Base-by-base conservation (phyloP, 2,329 filamentous ascomycete genomes). In the Calonectria honghensis region DNA sequence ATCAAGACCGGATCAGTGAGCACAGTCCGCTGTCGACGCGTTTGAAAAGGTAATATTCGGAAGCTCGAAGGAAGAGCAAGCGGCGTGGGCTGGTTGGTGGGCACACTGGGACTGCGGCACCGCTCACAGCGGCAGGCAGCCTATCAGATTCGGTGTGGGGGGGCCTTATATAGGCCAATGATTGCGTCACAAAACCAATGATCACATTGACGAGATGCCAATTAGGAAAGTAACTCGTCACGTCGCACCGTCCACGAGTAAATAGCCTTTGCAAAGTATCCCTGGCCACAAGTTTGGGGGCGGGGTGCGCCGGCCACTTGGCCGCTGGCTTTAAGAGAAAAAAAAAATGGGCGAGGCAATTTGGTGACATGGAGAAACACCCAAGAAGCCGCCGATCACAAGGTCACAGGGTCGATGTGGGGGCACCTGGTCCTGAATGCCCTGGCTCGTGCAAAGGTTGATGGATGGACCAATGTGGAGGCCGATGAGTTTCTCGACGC, bases 311-410 rank as follows among this genome's bases (percentile, higher is more conserved):
- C 18, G 27, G 16, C 57, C 35, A 27, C 57, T 61, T 39, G 20
- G 31, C 57, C 13, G 27, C 57, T 39, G 57, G 57, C 35, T 18
- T 61, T 45, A 24, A 48, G 24, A 48, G 7, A 10, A 24, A 48
- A 63, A 63, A 63, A 63, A 63, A 41, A 18, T 63, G 57, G 57
- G 37, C 57, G 57, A 63, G 35, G 57, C 6, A 61, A 63, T 41
- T 63, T 41, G 35, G 57, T 63, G 37, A 63, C 57, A 39, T 20
- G 41, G 41, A 45, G 41, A 45, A 63, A 63, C 14, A 41, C 29
- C 24, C 20, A 29, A 63, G 57, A 63, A 63, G n/a, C 57, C 32
- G 57, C 35, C 16, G 57, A 63, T 63, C 57, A 39, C 57, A 7
- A 29, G 57, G 57, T 41, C 57, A 63, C 57, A 63, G 24, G 57